Evolutionary conservation across 1,284 basidiomycete species (phyloP), one percentile per base, ranked within the genome.

Genomic region (Puccinia horiana): DNA sequence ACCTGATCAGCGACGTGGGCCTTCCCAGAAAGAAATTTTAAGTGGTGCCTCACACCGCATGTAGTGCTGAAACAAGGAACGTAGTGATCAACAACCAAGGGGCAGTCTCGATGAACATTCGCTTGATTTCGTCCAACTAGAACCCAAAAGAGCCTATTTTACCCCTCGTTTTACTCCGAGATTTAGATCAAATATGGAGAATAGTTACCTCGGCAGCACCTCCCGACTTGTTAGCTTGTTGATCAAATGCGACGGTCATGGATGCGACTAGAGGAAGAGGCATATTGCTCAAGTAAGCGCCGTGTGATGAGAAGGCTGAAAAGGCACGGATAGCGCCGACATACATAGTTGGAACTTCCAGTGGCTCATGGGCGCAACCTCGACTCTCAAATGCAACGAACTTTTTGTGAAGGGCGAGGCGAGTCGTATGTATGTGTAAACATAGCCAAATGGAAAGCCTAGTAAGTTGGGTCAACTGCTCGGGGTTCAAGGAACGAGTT

Each of bases 91-190:
- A 89, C 88, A 97, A 92, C 89, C 92, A 95, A 18, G 95, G 93
- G 86, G 94, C 96, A 1, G 96, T 98, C 88, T 98, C 94, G 69
- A 86, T 83, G 72, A 97, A 88, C 92, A 96, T 95, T 84, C 95
- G 89, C 89, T 97, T 97, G 85, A 98, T 88, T 88, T 96, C 95
- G 87, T 98, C 96, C 67, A 97, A 87, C 87, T 98, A 18, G 82
- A 95, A 18, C 91, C 91, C 4, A 29, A 89, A 88, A 37, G 23
- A 87, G 0, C 11, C 44, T 2, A 12, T 14, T 47, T 23, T 23
- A 20, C 32, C n/a, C 18, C 42, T 73, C 20, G 20, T 73, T 73
- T 70, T 11, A 6, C 70, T 18, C 18, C 16, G 26, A 73, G 2
- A 26, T 29, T 1, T 6, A 32, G 32, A 23, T n/a, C 6, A 69